Conservation (phyloP, 768 basidiomycete genomes). For the Auricularia cornea region DNA sequence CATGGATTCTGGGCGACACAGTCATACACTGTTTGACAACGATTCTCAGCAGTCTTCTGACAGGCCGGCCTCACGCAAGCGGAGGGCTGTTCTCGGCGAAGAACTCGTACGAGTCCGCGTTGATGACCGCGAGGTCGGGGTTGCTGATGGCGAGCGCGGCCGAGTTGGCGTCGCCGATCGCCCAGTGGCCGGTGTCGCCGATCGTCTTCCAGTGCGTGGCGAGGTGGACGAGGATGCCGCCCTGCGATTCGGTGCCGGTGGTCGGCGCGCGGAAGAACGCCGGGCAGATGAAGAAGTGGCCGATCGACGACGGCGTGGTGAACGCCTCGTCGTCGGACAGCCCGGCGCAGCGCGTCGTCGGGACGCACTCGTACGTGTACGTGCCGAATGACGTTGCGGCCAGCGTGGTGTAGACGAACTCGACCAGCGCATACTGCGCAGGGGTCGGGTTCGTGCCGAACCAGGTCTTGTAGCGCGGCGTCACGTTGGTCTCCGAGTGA, state of each 20-base stretch:
- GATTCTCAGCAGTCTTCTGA: too few species aligned
- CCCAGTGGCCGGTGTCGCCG: conserved; percentile 34
- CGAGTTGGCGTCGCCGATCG: conserved; percentile 33
- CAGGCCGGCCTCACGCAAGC: conserved; percentile 24
- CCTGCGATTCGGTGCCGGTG: conserved; percentile 44
- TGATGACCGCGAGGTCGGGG: conserved; percentile 36
- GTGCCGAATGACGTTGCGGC: background rate
- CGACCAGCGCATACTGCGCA: background rate
- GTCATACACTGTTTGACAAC: too few species aligned
- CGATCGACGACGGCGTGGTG: conserved; percentile 3
- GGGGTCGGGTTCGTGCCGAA: conserved; percentile 35
- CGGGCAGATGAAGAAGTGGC: conserved; percentile 37
- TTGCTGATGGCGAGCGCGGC: conserved; percentile 32
- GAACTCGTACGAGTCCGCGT: too few species aligned
- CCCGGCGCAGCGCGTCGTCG: too few species aligned
- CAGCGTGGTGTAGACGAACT: background rate
- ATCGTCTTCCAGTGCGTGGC: too few species aligned
- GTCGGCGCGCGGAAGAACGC: conserved; percentile 40
- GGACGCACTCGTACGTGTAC: background rate
- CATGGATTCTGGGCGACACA: too few species aligned
- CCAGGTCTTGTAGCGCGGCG: conserved; percentile 42
- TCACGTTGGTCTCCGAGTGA: conserved; percentile 21
- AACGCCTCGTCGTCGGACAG: background rate
- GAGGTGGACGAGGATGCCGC: conserved; percentile 27
- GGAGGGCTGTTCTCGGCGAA: conserved; percentile 41